A percentile compares a stretch with the other conserved stretches of the same genome.
phyloP scores from a whole-genome alignment of 2,329 filamentous ascomycete species.

The Monilinia aucupariae region DNA sequence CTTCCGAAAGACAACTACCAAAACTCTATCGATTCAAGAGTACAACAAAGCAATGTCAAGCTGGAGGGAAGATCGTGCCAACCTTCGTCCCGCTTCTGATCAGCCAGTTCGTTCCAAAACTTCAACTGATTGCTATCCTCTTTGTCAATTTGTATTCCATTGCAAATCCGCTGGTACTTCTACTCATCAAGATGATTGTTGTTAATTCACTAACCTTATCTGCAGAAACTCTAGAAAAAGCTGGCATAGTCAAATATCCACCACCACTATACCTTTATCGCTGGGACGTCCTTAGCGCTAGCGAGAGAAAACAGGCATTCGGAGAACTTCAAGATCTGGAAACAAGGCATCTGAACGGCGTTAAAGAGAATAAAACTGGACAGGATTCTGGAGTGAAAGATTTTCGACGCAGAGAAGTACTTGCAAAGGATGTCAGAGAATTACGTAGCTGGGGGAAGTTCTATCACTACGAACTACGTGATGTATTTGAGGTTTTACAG shows the following conservation, averaged over 20 bases:
- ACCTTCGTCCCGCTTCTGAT: neutral
- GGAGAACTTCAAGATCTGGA: neutral
- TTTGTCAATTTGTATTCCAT: neutral
- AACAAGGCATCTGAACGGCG: neutral
- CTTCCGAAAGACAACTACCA: neutral
- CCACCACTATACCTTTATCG: neutral
- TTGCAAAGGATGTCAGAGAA: neutral
- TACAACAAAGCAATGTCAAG: neutral
- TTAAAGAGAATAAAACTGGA: neutral
- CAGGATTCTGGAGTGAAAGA: neutral
- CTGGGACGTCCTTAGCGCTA: neutral
- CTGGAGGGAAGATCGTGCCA: neutral
- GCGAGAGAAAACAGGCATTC: neutral
- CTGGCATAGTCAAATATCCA: neutral
- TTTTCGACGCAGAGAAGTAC: neutral
- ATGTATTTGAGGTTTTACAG: neutral
- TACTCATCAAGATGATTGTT: neutral
- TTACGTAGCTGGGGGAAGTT: neutral
- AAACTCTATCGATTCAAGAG: neutral
- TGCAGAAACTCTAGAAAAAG: neutral
- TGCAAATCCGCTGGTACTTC: neutral
- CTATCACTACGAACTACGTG: neutral
- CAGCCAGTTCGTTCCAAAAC: neutral
- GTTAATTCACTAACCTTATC: neutral
- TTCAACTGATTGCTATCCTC: neutral